Base-by-base conservation (phyloP, 305 asterid genomes). In the Fraxinus sp. region DNA sequence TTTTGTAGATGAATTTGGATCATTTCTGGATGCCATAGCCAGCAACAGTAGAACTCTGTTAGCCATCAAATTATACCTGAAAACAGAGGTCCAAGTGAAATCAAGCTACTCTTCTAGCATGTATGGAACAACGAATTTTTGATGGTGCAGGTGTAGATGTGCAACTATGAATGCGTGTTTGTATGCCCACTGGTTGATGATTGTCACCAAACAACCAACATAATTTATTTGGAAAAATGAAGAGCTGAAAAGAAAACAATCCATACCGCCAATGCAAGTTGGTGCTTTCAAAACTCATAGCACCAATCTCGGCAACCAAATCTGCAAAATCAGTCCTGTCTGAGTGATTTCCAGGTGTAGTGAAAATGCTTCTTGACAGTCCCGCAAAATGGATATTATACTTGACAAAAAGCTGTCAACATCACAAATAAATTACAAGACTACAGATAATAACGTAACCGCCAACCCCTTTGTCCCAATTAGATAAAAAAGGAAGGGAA, bases 61-160 rank as follows among this genome's bases (percentile, higher is more conserved):
- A 86, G 99, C 97, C 99, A 97, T 97, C 87, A 97, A 87, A 88
- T 97, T 95, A 84, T 97, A 97, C 98, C 99, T 97, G 93, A 84
- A 91, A 88, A 84, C 82, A 62, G 81, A 77, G 75, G 79, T 72
- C 62, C 80, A 87, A 24, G 41, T 78, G 76, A 86, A 79, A 70
- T 75, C 22, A 84, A 84, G 86, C 62, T 77, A 84, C 80, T 55
- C 41, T 43, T 32, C 41, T 64, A 78, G 78, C 20, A 88, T 55
- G 86, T 78, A 57, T 30, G 35, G 82, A 68, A 81, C 59, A 77
- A 43, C 1, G 26, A 77, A 22, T 75, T 81, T 41, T 81, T 64
- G n/a, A 64, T 37, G 26, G 81, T 68, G 83, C 77, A 81, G 39
- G 33, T 26, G 72, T 52, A 80, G 81, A 85, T 79, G 57, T 74